Base-by-base conservation (phyloP, 768 basidiomycete genomes). In the Lyophyllum decastes region DNA sequence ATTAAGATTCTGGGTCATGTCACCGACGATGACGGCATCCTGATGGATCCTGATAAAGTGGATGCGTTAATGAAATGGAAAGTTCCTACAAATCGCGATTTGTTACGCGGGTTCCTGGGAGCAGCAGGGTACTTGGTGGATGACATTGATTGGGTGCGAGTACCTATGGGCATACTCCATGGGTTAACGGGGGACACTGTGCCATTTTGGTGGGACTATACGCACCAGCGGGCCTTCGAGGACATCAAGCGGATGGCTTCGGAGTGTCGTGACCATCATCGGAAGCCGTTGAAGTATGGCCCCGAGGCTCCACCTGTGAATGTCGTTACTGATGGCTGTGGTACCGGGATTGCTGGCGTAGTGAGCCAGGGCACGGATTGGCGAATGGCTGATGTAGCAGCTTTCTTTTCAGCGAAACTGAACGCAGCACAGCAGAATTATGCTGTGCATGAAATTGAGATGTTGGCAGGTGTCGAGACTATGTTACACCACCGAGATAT, bases 51-150 rank as follows among this genome's bases (percentile, higher is more conserved):
- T 2, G 44, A 45, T 19, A 45, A 45, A 21, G 44, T 45, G 2
- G 21, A 45, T 45, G 44, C 21, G 1, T 24, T 45, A 21, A 45
- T 45, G 2, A 12, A 25, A 9, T 45, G 21, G 66, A 62, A 64
- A 24, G 60, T 59, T 0, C 68, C 66, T 0, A 64, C 59, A 0
- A 68, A 60, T 33, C 65, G 65, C 10, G 65, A 67, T 8, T 50
- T 71, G 12, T 45, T 73, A 19, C 52, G 43, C 0, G 67, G 67
- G 4, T 75, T 76, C 58, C 52, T 73, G 0, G 73, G 75, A 5
- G 61, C 70, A 0, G 75, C 73, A 0, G 70, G 72, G 2, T 76
- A 67, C 51, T 58, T 72, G 0, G 71, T 71, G 1, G 52, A 55
- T 40, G 66, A 67, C 49, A 54, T 58, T 22, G 26, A 33, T 0